These are phyloP conservation scores for Arthrobotrys sinensis DNA, from an alignment of 2,329 filamentous ascomycete genomes.

Conservation along the genomic window DNA sequence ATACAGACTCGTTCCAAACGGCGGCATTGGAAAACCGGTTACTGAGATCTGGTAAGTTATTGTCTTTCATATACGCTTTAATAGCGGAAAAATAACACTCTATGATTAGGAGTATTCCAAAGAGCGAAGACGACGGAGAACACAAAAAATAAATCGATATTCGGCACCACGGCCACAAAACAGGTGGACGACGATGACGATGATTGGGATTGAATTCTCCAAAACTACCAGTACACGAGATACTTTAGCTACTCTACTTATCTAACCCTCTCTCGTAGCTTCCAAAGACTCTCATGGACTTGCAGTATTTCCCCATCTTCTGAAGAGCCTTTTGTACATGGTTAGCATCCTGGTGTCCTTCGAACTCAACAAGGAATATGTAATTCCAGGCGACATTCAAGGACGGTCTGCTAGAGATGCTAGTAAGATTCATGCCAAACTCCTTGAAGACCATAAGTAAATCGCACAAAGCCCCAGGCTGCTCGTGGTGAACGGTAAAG, in stretches of 20 bases:
- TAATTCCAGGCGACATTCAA: slow-evolving; percentile 84
- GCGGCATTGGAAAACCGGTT: slow-evolving; percentile 72
- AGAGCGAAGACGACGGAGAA: slow-evolving; percentile 57
- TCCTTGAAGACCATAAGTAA: slow-evolving; percentile 83
- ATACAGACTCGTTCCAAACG: slow-evolving; percentile 73
- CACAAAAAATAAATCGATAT: slow-evolving; percentile 51
- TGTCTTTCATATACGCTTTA: not conserved
- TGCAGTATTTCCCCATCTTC: slow-evolving; percentile 70
- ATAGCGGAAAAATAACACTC: not conserved
- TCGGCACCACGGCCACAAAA: slow-evolving; percentile 49
- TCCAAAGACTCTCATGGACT: slow-evolving; percentile 64
- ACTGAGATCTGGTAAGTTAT: slow-evolving; percentile 68
- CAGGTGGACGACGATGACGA: slow-evolving; percentile 52
- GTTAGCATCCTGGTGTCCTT: slow-evolving; percentile 75
- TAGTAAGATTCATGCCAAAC: slow-evolving; percentile 84
- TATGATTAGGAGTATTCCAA: slow-evolving; percentile 53
- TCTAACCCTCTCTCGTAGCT: slow-evolving; percentile 60
- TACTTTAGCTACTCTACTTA: not conserved
- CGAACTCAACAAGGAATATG: slow-evolving; percentile 93
- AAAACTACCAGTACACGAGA: not conserved
- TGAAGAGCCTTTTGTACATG: slow-evolving; percentile 75
- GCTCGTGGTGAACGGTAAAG: slow-evolving; percentile 84
- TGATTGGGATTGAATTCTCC: slow-evolving; percentile 48
- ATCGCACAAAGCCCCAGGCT: slow-evolving; percentile 86
- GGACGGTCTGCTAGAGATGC: slow-evolving; percentile 89